Evolutionary conservation across 176 grass and related monocot species (phyloP).

Genomic region (Neostapfia colusana): DNA sequence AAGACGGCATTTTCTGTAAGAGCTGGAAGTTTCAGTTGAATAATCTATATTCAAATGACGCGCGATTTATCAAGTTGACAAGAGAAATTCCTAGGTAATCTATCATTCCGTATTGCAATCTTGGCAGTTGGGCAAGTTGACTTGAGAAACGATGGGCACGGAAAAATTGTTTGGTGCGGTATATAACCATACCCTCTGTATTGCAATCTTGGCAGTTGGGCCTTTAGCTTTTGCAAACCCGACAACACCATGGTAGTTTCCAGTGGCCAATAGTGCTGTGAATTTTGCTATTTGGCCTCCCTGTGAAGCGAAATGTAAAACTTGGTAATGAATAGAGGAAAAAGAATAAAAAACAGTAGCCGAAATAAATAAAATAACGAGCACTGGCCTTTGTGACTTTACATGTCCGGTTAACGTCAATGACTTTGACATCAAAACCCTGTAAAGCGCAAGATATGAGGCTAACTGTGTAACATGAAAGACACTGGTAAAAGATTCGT

Average conservation of each 20-base stretch:
- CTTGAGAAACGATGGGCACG: neutral
- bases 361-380: neutral
- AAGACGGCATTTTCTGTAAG: conserved; percentile 19
- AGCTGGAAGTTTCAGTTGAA: conserved; percentile 2
- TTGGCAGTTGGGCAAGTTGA: neutral
- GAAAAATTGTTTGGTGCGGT: conserved; percentile 3
- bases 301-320: conserved; percentile 48
- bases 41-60: conserved; percentile 12
- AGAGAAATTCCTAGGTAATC: neutral
- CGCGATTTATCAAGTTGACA: neutral
- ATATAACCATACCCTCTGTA: conserved; percentile 68
- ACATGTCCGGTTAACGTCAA: conserved; percentile 86
- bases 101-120: neutral
- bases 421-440: conserved; percentile 98
- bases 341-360: neutral
- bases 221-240: conserved; percentile 92
- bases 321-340: neutral
- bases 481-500: neutral
- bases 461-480: neutral
- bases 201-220: conserved; percentile 82
- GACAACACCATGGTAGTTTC: conserved; percentile 93
- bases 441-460: conserved; percentile 23
- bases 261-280: conserved; percentile 81
- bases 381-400: conserved; percentile 91
- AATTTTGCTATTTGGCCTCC: conserved; percentile 87